Conservation (phyloP, 2,329 filamentous ascomycete species). For the Sporothrix globosa region DNA sequence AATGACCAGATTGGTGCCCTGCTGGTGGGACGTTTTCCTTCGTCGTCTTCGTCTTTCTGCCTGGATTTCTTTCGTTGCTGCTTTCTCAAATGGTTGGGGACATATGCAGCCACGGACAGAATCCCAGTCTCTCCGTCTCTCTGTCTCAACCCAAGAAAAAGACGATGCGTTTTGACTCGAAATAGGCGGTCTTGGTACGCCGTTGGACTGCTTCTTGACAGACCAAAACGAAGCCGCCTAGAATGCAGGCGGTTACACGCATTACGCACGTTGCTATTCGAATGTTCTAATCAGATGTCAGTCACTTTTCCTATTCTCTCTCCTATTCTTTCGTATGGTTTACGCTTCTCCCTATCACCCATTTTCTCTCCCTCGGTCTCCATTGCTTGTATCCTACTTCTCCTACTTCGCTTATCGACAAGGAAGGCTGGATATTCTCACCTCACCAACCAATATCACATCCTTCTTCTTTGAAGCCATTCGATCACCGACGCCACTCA, state of each 20-base stretch:
- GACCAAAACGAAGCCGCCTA: neutral
- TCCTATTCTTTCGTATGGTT: neutral
- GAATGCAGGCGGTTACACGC: conserved; percentile 27
- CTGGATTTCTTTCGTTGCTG: neutral
- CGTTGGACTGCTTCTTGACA: conserved; percentile 31
- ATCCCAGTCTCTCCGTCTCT: neutral
- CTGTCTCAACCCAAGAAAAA: neutral
- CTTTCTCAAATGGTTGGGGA: neutral
- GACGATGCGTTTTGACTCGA: conserved; percentile 28
- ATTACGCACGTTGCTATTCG: conserved; percentile 32
- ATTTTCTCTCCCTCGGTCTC: neutral
- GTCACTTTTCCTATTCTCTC: neutral
- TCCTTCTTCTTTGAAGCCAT: neutral
- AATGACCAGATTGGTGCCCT: neutral
- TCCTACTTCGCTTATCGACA: neutral
- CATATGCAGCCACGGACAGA: neutral
- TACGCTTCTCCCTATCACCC: neutral
- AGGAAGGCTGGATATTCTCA: neutral
- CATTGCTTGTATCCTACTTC: neutral
- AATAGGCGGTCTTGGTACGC: conserved; percentile 28
- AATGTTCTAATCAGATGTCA: conserved; percentile 11
- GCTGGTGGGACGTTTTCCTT: neutral
- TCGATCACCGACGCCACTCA: neutral
- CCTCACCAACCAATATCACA: neutral
- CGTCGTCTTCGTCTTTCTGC: too few species aligned